A percentile compares a stretch with the other conserved stretches of the same genome.
Evolutionary conservation across 2,329 filamentous ascomycete species (phyloP).

Genomic region (Fusarium humuli): DNA sequence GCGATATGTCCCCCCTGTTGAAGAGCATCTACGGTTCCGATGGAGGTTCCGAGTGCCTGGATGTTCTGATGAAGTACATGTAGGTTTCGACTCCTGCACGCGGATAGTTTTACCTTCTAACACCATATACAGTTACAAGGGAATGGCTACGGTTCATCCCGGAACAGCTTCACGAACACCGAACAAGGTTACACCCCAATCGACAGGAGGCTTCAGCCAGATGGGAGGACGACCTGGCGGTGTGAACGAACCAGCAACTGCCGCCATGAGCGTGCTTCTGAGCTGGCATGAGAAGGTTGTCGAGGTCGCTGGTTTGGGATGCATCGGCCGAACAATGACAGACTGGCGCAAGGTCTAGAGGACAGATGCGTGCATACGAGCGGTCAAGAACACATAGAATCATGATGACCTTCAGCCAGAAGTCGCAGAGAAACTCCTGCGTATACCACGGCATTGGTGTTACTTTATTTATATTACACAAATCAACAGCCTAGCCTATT

Average conservation of each 20-base stretch:
- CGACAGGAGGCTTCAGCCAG: slow-evolving; percentile 87
- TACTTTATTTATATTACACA: slow-evolving; percentile 27
- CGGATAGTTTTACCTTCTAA: slow-evolving; percentile 19
- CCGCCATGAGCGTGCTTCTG: slow-evolving; percentile 94
- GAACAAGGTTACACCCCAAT: slow-evolving; percentile 73
- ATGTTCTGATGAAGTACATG: slow-evolving; percentile 98
- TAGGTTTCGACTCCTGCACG: slow-evolving; percentile 60
- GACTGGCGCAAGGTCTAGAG: slow-evolving; percentile 82
- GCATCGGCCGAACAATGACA: slow-evolving; percentile 94
- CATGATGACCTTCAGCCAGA: slow-evolving; percentile 25
- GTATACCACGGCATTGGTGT: slow-evolving; percentile 10
- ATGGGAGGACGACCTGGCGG: slow-evolving; percentile 68
- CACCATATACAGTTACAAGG: slow-evolving; percentile 77
- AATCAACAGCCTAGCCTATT: slow-evolving; percentile 46
- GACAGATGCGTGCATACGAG: slow-evolving; percentile 15
- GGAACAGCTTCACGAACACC: slow-evolving; percentile 59
- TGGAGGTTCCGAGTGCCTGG: slow-evolving; percentile 85
- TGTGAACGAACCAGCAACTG: slow-evolving; percentile 76
- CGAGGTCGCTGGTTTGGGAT: slow-evolving; percentile 89
- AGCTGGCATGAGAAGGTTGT: slow-evolving; percentile 99
- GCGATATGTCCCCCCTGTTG: slow-evolving; percentile 92
- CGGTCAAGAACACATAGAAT: slow-evolving; percentile 37
- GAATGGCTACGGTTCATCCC: slow-evolving; percentile 72
- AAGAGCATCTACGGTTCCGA: slow-evolving; percentile 81
- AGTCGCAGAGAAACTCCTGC: slow-evolving; percentile 1